Evolutionary conservation across 2,329 filamentous ascomycete species (phyloP).

Genomic region (Clonostachys rhizophaga): DNA sequence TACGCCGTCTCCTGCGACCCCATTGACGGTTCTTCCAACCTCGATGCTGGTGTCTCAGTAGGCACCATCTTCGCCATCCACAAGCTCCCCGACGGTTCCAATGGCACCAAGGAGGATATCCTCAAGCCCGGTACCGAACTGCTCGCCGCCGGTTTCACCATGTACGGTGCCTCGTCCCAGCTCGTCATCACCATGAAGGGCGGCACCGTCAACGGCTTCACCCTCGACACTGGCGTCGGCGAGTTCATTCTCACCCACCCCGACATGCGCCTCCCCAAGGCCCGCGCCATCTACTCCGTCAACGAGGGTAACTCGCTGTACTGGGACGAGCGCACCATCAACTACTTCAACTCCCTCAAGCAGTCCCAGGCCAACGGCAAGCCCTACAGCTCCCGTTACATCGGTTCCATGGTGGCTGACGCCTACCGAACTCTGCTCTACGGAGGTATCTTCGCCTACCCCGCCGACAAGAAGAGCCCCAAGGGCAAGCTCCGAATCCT

Average conservation of each 20-base stretch:
- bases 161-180: conserved; percentile 97
- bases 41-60: conserved; percentile 95
- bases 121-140: conserved; percentile 87
- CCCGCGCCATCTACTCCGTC: conserved; percentile 88
- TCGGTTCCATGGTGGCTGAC: conserved; percentile 97
- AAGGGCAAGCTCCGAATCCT: conserved; percentile 97
- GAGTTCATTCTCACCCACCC: conserved; percentile 99
- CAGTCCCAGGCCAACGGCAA: conserved; percentile 69
- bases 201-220: conserved; percentile 93
- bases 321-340: conserved; percentile 84
- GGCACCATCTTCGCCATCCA: conserved; percentile 96
- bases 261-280: conserved; percentile 80
- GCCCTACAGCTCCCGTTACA: conserved; percentile 93
- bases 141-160: conserved; percentile 95
- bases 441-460: conserved; percentile 96
- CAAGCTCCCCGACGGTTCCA: conserved; percentile 75
- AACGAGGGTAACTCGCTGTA: conserved; percentile 98
- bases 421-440: conserved; percentile 94
- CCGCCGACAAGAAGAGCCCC: conserved; percentile 94
- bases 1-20: conserved; percentile 97
- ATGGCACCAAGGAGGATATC: conserved; percentile 77
- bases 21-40: conserved; percentile 95
- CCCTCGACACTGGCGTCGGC: conserved; percentile 90
- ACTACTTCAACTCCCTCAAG: conserved; percentile 89
- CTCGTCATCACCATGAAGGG: conserved; percentile 96